These are phyloP conservation scores for Canavalia gladiata DNA, from an alignment of 306 rosid species.

Conservation along the genomic window DNA sequence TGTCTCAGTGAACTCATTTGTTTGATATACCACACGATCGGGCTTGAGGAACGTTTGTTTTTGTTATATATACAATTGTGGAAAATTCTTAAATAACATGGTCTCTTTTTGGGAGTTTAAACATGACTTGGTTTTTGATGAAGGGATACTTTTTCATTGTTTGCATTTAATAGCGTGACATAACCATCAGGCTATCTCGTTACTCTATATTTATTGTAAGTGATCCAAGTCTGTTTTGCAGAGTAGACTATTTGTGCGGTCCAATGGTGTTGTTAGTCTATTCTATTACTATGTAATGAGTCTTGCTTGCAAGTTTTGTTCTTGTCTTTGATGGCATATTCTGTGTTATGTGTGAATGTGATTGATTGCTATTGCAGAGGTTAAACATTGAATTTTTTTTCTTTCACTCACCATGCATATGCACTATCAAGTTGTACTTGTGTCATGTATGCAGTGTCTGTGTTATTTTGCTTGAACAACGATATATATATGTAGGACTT, in stretches of 20 bases:
- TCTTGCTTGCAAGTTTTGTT: conserved; percentile 12
- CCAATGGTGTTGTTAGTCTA: conserved; percentile 37
- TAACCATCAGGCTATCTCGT: conserved; percentile 13
- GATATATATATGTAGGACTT: conserved; percentile 30
- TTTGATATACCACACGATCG: conserved; percentile 8
- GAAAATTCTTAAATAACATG: conserved; percentile 35
- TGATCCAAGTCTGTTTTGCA: conserved; percentile 61
- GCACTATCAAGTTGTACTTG: conserved; percentile 35
- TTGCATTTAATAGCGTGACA: conserved; percentile 42
- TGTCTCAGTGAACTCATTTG: conserved; percentile 65
- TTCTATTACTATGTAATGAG: not conserved
- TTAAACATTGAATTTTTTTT: too few species aligned
- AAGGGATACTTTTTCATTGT: conserved; percentile 22
- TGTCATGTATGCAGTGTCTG: conserved; percentile 34
- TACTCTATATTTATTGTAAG: conserved; percentile 40
- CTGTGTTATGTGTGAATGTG: conserved; percentile 23
- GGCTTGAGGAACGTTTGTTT: conserved; percentile 40
- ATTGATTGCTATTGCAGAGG: conserved; percentile 12
- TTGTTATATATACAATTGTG: conserved; percentile 38
- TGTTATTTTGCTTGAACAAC: conserved; percentile 36
- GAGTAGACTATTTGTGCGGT: conserved; percentile 53
- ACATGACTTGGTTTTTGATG: conserved; percentile 42
- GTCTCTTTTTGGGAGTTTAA: conserved; percentile 46
- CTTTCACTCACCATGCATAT: too few species aligned
- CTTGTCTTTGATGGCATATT: conserved; percentile 30